A percentile compares a stretch with the other conserved stretches of the same genome.
phyloP scores from a whole-genome alignment of 495 filamentous ascomycete genomes.

The Barbatosphaeria neglecta region DNA sequence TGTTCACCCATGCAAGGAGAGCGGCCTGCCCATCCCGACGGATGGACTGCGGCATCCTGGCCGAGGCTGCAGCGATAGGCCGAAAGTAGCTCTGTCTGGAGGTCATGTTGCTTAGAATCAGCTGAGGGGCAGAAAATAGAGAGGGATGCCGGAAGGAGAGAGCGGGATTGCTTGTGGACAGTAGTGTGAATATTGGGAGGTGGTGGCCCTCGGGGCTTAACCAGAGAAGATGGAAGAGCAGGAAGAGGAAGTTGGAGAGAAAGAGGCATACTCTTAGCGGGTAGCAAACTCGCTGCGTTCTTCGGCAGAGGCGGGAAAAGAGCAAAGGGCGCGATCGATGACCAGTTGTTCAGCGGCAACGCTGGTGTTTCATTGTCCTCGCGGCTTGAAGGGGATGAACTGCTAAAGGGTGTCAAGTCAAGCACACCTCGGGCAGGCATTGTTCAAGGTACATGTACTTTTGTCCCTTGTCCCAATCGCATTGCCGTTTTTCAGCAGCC shows the following conservation, averaged over 20 bases:
- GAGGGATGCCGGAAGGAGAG: not conserved
- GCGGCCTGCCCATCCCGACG: constrained; percentile 21
- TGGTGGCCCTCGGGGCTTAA: too few species aligned
- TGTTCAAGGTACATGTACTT: not conserved
- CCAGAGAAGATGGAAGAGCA: too few species aligned
- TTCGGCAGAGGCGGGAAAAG: not conserved
- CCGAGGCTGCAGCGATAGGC: not conserved
- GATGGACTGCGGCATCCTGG: constrained; percentile 17
- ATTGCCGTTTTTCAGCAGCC: too few species aligned
- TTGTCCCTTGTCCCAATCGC: too few species aligned
- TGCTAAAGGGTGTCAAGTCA: not conserved
- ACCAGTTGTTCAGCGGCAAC: not conserved
- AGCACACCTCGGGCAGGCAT: too few species aligned
- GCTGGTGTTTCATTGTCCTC: constrained; percentile 1
- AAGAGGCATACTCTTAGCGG: too few species aligned
- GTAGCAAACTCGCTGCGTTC: too few species aligned
- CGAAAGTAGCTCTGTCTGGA: not conserved
- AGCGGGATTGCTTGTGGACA: too few species aligned
- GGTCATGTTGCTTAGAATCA: not conserved
- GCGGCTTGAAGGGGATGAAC: not conserved
- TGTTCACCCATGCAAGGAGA: constrained; percentile 34
- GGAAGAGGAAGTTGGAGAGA: too few species aligned
- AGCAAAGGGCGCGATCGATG: not conserved
- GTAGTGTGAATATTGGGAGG: too few species aligned
- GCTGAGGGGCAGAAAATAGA: too few species aligned